Base-by-base conservation (phyloP, 169 alveolate species). In the Plasmodium cynomolgi region DNA sequence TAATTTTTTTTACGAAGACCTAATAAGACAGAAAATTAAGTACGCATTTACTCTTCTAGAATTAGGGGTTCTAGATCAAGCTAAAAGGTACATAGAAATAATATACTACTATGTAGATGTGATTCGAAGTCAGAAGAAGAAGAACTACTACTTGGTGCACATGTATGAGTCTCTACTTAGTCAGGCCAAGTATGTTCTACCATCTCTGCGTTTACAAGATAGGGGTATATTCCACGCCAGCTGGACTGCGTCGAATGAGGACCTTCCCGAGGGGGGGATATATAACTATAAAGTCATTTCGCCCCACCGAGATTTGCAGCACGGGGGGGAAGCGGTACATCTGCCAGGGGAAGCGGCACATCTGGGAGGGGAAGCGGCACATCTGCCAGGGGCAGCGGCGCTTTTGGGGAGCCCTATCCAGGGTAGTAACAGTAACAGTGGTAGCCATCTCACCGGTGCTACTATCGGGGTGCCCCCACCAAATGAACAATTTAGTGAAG, bases 81-180 rank as follows among this genome's bases (percentile, higher is more conserved):
- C 95, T 31, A 62, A 77, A 81, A 81, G 71, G 34, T 91, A 91
- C 13, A 47, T 91, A 41, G 84, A 91, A 9, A 81, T 91, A 13
- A 33, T 81, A 71, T 47, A 37, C 74, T 91, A 91, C 39, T 91
- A 91, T 29, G 83, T 91, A 26, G 95, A 91, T 91, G 95, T 91
- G 34, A 91, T 91, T 17, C 68, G 74, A 81, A 91, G 91, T 8
- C 72, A 84, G n/a, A 77, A 81, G 31, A 88, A 88, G 80, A 91
- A 91, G 39, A 91, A 81, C 75, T 6, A 71, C 20, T 15, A 71
- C n/a, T 31, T 72, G 20, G 73, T 81, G n/a, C 80, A 56, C 47
- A 39, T 88, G 72, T 91, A 91, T 81, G 83, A 91, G 23, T 29
- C 68, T 1, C 47, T 91, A 33, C 50, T 91, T 29, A 54, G 73